Evolutionary conservation across 192 early-diverging fungal genomes (phyloP), one percentile per base, ranked within the genome.

Genomic region (Umbelopsis ramanniana): DNA sequence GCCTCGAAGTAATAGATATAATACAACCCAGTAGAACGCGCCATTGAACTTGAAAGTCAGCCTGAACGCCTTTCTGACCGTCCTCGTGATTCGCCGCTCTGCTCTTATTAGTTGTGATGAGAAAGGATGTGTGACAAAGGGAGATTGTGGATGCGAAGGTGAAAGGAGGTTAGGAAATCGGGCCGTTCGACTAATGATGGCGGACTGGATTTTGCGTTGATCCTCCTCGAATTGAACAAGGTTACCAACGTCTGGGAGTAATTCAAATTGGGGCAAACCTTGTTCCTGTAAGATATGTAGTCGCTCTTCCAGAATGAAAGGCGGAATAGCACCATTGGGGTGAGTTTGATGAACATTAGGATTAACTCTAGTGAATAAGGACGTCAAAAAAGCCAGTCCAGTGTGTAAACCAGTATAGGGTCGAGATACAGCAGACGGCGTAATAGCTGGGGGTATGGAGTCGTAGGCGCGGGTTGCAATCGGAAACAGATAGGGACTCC

Each of bases 101-200:
- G 70, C 38, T 1, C 77, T 60, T 19, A 67, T 22, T 6, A 79
- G 24, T 22, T 72, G 72, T 4, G 48, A 52, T 45, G 66, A 71
- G 15, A 74, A 22, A 19, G 77, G 77, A 46, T 73, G 60, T 29
- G 46, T 63, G 9, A 69, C 70, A 40, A 72, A 79, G 3, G 63
- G 67, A 8, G 73, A 74, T 19, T 79, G 71, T 23, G 77, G 77
- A 47, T 74, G 55, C 6, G 54, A 48, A 8, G 52, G 45, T 1
- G 77, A 73, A 21, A 79, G 43, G 46, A 79, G 52, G 24, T 79
- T 73, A 17, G 77, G 77, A 24, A 74, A 79, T 40, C 74, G 77
- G 5, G 70, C 46, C 9, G 38, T 43, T 43, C 40, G 66, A 6
- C 19, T 29, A 8, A 33, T 19, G 43, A 72, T 37, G 33, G 35